A percentile compares a stretch with the other conserved stretches of the same genome.
Conservation (phyloP, 106 monocot species). For the Dendrobium officinale region DNA sequence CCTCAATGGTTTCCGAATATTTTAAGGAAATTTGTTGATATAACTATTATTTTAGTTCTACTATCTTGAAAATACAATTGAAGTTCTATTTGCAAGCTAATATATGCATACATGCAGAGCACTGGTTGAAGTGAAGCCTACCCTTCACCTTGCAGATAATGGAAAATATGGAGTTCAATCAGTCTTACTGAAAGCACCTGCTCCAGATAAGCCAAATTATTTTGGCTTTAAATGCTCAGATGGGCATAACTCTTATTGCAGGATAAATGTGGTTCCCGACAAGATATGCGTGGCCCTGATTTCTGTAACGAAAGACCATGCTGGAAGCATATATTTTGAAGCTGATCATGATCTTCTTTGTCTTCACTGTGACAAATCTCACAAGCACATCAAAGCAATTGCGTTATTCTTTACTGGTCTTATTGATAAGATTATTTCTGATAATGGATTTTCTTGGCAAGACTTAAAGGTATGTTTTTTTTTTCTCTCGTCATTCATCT, state of each 20-base stretch:
- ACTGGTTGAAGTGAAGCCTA: constrained; percentile 78
- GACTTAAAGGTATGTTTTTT: constrained; percentile 56
- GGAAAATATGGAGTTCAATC: constrained; percentile 9
- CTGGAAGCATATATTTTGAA: constrained; percentile 31
- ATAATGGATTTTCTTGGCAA: constrained; percentile 55
- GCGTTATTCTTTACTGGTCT: constrained; percentile 44
- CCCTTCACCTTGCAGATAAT: constrained; percentile 46
- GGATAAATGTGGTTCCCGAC: constrained; percentile 37
- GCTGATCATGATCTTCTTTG: constrained; percentile 8
- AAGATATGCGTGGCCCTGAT: constrained; percentile 53
- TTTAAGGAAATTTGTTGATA: neutral
- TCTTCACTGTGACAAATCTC: constrained; percentile 6
- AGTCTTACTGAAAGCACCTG: neutral
- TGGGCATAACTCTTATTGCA: constrained; percentile 42
- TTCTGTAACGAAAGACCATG: constrained; percentile 51
- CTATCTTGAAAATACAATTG: neutral
- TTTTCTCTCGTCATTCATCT: neutral
- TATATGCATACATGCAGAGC: constrained; percentile 43
- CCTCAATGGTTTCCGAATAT: neutral
- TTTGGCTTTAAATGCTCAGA: constrained; percentile 22
- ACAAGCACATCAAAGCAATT: constrained; percentile 32
- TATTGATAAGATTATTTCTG: constrained; percentile 45
- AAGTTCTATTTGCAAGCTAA: neutral
- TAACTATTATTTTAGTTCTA: neutral
- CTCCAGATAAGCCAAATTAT: neutral